A percentile compares a stretch with the other conserved stretches of the same genome.
phyloP scores from a whole-genome alignment of 2,329 filamentous ascomycete genomes.

The Ceratocystis eucalypticola region DNA sequence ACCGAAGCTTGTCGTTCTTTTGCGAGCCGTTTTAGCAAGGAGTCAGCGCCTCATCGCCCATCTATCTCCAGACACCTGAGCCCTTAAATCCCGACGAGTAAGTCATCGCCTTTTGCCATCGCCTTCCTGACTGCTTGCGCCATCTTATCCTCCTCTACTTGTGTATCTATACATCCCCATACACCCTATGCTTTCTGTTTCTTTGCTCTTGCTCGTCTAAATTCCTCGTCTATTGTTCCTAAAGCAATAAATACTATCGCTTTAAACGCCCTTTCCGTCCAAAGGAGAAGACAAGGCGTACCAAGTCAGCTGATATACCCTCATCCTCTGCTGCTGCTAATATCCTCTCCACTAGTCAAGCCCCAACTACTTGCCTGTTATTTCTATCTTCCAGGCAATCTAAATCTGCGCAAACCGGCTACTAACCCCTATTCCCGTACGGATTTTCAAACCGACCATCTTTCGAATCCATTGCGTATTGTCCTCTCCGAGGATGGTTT shows the following conservation, averaged over 20 bases:
- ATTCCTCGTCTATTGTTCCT: not conserved
- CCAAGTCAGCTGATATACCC: not conserved
- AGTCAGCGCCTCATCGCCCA: not conserved
- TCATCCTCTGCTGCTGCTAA: not conserved
- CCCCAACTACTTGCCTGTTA: not conserved
- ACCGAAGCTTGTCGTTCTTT: not conserved
- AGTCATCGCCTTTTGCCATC: not conserved
- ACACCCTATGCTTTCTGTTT: not conserved
- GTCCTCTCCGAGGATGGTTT: conserved; percentile 18
- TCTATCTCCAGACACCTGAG: not conserved
- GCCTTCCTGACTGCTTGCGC: not conserved
- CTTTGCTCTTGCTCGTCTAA: not conserved
- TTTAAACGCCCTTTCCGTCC: not conserved
- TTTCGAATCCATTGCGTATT: not conserved
- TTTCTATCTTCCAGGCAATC: not conserved
- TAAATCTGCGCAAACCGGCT: conserved; percentile 5
- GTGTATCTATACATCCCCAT: not conserved
- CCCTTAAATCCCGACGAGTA: not conserved
- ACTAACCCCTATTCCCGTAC: not conserved
- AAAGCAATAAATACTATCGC: not conserved
- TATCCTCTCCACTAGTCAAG: not conserved
- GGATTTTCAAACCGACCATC: not conserved
- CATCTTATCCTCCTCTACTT: not conserved
- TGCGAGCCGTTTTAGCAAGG: not conserved
- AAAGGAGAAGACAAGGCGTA: not conserved